These are phyloP conservation scores for Rhizophora apiculata DNA, from an alignment of 345 rosid genomes.

Conservation along the genomic window DNA sequence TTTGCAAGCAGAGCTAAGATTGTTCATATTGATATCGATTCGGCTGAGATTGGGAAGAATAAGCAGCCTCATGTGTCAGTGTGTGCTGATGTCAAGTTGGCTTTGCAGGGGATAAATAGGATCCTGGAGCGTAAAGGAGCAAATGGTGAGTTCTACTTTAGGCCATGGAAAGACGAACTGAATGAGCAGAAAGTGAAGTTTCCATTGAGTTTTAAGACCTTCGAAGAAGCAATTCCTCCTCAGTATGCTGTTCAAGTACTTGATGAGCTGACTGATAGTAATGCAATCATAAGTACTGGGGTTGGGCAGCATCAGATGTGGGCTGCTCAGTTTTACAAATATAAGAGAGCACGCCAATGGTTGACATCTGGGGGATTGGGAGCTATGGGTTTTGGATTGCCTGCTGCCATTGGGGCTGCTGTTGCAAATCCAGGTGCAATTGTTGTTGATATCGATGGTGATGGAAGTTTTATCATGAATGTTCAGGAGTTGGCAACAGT, in stretches of 20 bases:
- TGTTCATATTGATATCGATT: constrained; percentile 89
- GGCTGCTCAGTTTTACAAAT: constrained; percentile 99
- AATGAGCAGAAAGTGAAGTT: constrained; percentile 60
- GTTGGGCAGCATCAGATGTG: constrained; percentile 99
- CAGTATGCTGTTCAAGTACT: constrained; percentile 87
- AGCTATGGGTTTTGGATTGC: constrained; percentile 98
- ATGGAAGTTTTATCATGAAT: constrained; percentile 96
- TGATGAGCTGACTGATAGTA: constrained; percentile 77
- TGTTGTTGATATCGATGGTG: constrained; percentile 96
- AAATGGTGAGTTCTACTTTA: constrained; percentile 51
- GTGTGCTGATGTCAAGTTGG: constrained; percentile 81
- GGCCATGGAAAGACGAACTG: constrained; percentile 74
- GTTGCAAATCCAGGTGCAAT: constrained; percentile 80
- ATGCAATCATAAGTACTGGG: constrained; percentile 88
- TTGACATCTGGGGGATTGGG: constrained; percentile 89
- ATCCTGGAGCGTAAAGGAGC: constrained; percentile 50
- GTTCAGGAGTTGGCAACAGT: constrained; percentile 90
- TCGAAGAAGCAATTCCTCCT: constrained; percentile 88
- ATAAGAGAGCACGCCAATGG: constrained; percentile 85
- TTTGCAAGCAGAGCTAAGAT: constrained; percentile 94
- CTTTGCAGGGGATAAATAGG: constrained; percentile 67
- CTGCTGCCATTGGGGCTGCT: constrained; percentile 97
- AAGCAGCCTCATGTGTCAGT: constrained; percentile 93
- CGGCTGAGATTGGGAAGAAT: constrained; percentile 97
- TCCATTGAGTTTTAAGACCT: constrained; percentile 75